Conservation (phyloP, 2,329 filamentous ascomycete genomes). For the Sclerotinia glacialis region DNA sequence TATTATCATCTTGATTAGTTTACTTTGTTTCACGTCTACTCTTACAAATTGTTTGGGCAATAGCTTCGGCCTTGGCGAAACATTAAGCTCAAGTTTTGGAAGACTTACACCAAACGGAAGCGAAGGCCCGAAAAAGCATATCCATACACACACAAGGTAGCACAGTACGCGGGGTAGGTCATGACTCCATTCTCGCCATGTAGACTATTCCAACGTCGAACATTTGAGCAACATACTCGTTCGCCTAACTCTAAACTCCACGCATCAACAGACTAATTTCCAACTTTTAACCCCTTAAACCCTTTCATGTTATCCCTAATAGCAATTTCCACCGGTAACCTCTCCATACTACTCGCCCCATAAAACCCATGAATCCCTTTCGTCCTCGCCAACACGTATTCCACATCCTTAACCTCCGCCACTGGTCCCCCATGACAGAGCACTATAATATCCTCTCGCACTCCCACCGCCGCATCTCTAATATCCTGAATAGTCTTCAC, state of each 20-base stretch:
- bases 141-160: no score
- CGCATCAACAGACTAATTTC: neutral
- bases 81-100: no score
- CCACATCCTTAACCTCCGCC: slow-evolving; percentile 59
- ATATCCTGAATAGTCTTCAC: slow-evolving; percentile 61
- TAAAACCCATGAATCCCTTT: slow-evolving; percentile 69
- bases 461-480: slow-evolving; percentile 54
- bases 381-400: slow-evolving; percentile 59
- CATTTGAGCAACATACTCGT: neutral
- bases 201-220: neutral
- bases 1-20: no score
- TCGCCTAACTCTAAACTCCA: neutral
- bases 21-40: no score
- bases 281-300: slow-evolving; percentile 45
- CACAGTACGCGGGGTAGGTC: no score
- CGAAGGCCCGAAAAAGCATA: no score
- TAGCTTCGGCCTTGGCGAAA: no score
- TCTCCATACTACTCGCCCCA: slow-evolving; percentile 68
- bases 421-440: slow-evolving; percentile 71
- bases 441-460: slow-evolving; percentile 60
- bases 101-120: no score
- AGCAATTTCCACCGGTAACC: slow-evolving; percentile 64
- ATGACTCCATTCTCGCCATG: neutral
- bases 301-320: slow-evolving; percentile 56
- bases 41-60: no score